phyloP scores from a whole-genome alignment of 805 yeast genomes.

The Metschnikowia santaceciliae region DNA sequence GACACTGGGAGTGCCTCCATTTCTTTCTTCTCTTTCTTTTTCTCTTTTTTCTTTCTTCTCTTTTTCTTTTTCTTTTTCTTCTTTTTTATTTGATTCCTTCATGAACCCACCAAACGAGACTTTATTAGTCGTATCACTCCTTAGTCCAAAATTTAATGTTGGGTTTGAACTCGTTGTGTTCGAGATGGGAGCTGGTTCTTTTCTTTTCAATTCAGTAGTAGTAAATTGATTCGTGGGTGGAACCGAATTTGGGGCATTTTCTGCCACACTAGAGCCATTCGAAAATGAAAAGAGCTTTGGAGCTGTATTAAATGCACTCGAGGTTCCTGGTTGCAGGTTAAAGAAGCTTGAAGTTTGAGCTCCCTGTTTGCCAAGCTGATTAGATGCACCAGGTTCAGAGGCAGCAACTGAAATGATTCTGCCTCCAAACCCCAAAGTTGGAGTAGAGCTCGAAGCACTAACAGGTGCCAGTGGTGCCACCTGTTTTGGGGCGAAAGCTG shows the following conservation, averaged over 20 bases:
- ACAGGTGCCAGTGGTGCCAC: not conserved
- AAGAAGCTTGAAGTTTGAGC: not conserved
- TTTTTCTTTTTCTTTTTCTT: not conserved
- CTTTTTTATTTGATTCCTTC: not conserved
- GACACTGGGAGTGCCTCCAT: not conserved
- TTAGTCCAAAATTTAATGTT: not conserved
- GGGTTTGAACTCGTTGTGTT: not conserved
- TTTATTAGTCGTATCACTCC: not conserved
- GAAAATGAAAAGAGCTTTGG: not conserved
- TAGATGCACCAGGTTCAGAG: not conserved
- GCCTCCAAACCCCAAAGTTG: constrained; percentile 1
- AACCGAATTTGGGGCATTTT: not conserved
- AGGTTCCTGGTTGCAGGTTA: not conserved
- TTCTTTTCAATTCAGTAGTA: not conserved
- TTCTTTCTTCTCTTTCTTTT: not conserved
- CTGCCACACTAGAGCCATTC: not conserved
- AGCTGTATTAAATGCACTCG: not conserved
- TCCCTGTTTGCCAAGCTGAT: not conserved
- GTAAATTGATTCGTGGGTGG: not conserved
- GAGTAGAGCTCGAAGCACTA: not conserved
- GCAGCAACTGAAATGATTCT: not conserved
- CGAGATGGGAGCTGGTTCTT: not conserved
- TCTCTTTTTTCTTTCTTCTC: not conserved
- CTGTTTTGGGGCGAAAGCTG: not conserved
- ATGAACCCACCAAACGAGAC: not conserved